Base-by-base conservation (phyloP, 2,329 filamentous ascomycete species). In the Ophiostoma perfectum region DNA sequence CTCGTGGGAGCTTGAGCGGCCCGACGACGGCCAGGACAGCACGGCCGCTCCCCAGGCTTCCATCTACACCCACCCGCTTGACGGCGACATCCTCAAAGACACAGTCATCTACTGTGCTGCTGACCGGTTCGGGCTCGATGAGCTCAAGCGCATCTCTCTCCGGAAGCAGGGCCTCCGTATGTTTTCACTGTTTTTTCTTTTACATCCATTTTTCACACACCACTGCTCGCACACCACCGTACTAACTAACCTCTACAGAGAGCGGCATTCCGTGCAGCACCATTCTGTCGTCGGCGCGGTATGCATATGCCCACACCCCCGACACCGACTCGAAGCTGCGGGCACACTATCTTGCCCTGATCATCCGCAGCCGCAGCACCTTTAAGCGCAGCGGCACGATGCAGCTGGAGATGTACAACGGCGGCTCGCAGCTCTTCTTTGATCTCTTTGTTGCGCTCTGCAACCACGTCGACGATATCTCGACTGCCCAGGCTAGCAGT, bases 351-450 rank as follows among this genome's bases (percentile, higher is more conserved):
- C 87, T 97, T 49, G 92, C 93, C 18, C 87, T 97, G 75, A 96
- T 97, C 79, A 96, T 97, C 76, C 88, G 93, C 72, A 92, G 90
- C 74, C 87, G 93, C 73, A 86, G 86, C 75, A 96, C 92, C 2
- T 97, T 97, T 80, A 97, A 96, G 83, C 85, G 92, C 68, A 96
- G 92, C 78, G 92, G 93, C 67, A 97, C 93, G 3, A 96, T 97
- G 93, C 93, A 97, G 80, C 86, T 91, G 73, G 93, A 97, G 81
- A 97, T 97, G 93, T 90, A 90, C 77, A 86, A 87, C 71, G 93
- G 93, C 41, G 92, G 92, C 67, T 90, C 83, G 0, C 85, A 90
- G 75, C 82, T 96, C 70, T 97, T 96, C 81, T 97, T 97, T 76
- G 93, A 97, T 76, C 82, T 97, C 62, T 97, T 97, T 77, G 93